Base-by-base conservation (phyloP, 192 early-diverging fungal genomes). In the Coemansia sp. region DNA sequence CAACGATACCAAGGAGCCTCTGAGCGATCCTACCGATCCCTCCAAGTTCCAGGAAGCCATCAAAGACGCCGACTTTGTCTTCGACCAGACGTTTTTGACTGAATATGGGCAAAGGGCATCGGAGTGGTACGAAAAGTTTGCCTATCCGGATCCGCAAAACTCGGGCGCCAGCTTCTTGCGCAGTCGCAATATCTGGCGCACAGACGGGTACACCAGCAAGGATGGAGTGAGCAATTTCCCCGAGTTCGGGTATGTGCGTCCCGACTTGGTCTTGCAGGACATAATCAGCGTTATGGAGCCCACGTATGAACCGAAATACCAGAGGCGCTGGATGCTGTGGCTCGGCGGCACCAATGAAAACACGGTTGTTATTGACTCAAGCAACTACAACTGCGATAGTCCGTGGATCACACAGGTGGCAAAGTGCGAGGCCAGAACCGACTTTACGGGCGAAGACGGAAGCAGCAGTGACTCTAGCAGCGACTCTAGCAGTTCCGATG, bases 71-170 rank as follows among this genome's bases (percentile, higher is more conserved):
- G 82, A 83, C 23, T 62, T 82, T 23, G 53, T 87, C 11, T 79
- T 91, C 50, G 87, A 88, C 65, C 85, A 88, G 68, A 82, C 84
- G 2, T 58, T 73, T 36, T 59, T 73, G 18, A 79, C 53, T 18
- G 44, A 58, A 21, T 56, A 63, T 23, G 72, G 72, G 3, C 45
- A 57, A 50, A 53, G 63, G 10, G 47, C 46, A 20, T 55, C 50
- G 31, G 72, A 76, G 26, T 76, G 72, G 72, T 64, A 70, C 44
- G 16, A 21, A 14, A 52, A 61, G 50, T 76, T 76, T 59, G 72
- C 67, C 10, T 76, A 76, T 51, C 44, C 37, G 42, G 59, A 63
- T 45, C 58, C 72, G 26, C 58, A 60, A 36, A 70, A 69, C 48
- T 61, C 67, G 51, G 56, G 42, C 15, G 65, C 47, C 53, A 35